Percentiles rank a stretch among this genome's conserved stretches.
Conservation (phyloP, 208 protist species). For the Angomonas deanei region DNA sequence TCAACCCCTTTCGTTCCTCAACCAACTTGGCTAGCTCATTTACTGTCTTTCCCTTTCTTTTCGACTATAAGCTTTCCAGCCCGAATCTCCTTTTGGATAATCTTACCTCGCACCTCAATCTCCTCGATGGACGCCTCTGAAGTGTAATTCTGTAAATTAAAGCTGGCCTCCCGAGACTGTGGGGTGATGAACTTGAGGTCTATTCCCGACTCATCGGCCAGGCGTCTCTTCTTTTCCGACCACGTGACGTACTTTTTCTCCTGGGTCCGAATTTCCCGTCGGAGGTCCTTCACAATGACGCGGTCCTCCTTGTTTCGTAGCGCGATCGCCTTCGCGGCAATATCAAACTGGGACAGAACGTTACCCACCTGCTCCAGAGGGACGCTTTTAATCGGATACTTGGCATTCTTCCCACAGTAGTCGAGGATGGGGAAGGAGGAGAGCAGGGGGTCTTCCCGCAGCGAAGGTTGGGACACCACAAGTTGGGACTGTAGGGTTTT, state of each 20-base stretch:
- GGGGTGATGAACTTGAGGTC: conserved; percentile 21
- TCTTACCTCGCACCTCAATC: conserved; percentile 37
- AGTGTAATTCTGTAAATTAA: conserved; percentile 17
- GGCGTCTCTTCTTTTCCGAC: conserved; percentile 7
- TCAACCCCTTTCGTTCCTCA: conserved; percentile 34
- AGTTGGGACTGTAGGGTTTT: conserved; percentile 42
- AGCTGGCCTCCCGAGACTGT: conserved; percentile 6
- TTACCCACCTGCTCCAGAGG: conserved; percentile 73
- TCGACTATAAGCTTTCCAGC: conserved; percentile 41
- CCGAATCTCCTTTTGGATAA: conserved; percentile 60
- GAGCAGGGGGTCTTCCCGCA: conserved; percentile 37
- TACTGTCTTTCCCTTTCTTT: conserved; percentile 66
- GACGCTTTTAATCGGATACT: conserved; percentile 29
- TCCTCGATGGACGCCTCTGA: conserved; percentile 30
- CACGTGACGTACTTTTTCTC: conserved; percentile 12
- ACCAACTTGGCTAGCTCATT: conserved; percentile 29
- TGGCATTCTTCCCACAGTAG: conserved; percentile 54
- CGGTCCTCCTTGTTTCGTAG: conserved; percentile 46
- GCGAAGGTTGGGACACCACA: conserved; percentile 14
- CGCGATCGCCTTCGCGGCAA: conserved; percentile 55
- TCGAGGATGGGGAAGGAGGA: conserved; percentile 69
- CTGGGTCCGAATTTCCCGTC: conserved; percentile 44
- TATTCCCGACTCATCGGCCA: conserved; percentile 31
- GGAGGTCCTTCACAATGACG: conserved; percentile 45
- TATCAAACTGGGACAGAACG: conserved; percentile 59